Percentiles rank a stretch among this genome's conserved stretches.
Evolutionary conservation across 495 filamentous ascomycete species (phyloP).

Genomic region (Pyrenula massariospora): DNA sequence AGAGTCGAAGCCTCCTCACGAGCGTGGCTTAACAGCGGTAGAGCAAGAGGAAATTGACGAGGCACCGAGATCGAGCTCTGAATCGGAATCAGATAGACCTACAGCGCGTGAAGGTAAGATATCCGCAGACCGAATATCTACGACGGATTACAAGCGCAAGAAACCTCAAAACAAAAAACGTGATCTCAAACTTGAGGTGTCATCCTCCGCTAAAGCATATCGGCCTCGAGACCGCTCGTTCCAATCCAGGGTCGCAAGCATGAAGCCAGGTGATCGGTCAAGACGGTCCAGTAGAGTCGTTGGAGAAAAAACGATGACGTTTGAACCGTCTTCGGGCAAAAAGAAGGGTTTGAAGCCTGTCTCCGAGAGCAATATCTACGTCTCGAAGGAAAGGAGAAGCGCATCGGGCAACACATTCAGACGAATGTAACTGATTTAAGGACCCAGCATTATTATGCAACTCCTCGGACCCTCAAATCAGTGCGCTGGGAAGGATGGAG

Average conservation of each 20-base stretch:
- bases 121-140: constrained; percentile 37
- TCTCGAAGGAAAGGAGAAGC: constrained; percentile 35
- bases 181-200: constrained; percentile 45
- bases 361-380: constrained; percentile 12
- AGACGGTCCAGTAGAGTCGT: constrained; percentile 42
- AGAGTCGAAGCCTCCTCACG: constrained; percentile 20
- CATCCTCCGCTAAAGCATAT: constrained; percentile 33
- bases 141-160: constrained; percentile 26
- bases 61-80: constrained; percentile 28
- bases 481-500: too few species aligned
- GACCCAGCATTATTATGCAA: too few species aligned
- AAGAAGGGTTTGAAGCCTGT: constrained; percentile 9
- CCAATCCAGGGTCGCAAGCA: constrained; percentile 50
- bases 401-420: constrained; percentile 42
- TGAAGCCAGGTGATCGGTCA: constrained; percentile 34
- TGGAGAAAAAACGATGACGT: constrained; percentile 80
- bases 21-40: constrained; percentile 52
- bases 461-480: too few species aligned
- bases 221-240: constrained; percentile 49
- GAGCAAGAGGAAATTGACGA: constrained; percentile 52
- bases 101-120: constrained; percentile 32
- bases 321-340: constrained; percentile 50
- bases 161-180: constrained; percentile 31
- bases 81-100: constrained; percentile 11
- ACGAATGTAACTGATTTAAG: constrained; percentile 39